Conservation (phyloP, 176 grass and related monocot species). For the Aegilops bicornis region DNA sequence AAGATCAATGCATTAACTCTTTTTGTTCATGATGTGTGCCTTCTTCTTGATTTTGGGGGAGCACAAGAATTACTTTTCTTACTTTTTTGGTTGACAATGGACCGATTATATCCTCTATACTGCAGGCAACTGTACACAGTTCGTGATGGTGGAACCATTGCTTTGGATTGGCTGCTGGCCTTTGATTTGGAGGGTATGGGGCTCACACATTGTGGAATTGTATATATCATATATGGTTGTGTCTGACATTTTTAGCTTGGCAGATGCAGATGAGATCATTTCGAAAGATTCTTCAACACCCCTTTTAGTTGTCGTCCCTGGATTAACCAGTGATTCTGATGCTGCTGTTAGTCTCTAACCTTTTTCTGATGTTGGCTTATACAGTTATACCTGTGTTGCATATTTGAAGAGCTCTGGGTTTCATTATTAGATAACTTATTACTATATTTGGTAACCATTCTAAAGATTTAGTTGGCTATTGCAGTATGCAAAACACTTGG, state of each 20-base stretch:
- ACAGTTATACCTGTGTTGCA: not conserved
- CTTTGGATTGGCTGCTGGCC: constrained; percentile 83
- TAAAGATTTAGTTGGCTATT: constrained; percentile 33
- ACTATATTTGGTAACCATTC: constrained; percentile 12
- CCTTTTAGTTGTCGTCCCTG: constrained; percentile 77
- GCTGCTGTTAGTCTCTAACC: constrained; percentile 68
- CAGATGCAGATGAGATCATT: constrained; percentile 60
- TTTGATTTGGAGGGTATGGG: constrained; percentile 54
- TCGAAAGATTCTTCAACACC: constrained; percentile 75
- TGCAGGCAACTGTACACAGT: constrained; percentile 82
- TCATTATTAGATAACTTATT: constrained; percentile 11
- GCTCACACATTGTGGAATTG: not conserved
- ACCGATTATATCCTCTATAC: constrained; percentile 24
- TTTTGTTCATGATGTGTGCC: not conserved
- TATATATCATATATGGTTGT: constrained; percentile 29
- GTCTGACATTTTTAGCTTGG: constrained; percentile 29
- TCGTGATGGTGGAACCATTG: constrained; percentile 81
- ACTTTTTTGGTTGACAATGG: constrained; percentile 5
- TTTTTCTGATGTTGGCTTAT: not conserved
- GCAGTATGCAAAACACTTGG: constrained; percentile 88
- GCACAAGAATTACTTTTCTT: not conserved
- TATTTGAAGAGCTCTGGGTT: constrained; percentile 27
- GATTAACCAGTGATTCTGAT: constrained; percentile 90
- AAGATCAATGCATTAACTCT: not conserved
- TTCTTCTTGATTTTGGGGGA: not conserved